These are phyloP conservation scores for Daldinia bambusicola DNA, from an alignment of 495 filamentous ascomycete species.

Conservation along the genomic window DNA sequence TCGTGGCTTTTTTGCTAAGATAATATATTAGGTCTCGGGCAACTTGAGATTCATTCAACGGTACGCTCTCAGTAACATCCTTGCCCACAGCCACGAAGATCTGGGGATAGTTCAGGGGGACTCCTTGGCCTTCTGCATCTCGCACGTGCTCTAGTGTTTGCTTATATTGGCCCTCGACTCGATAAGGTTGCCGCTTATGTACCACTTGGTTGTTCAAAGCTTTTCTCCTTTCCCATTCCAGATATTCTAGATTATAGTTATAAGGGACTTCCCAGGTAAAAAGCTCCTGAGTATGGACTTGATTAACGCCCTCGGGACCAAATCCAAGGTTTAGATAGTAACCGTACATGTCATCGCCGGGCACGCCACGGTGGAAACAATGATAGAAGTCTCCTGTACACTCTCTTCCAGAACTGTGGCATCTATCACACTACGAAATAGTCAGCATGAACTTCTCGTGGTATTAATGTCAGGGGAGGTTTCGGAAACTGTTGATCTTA, in stretches of 20 bases:
- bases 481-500: not conserved
- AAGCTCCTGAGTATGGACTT: not conserved
- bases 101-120: not conserved
- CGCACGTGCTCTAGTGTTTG: not conserved
- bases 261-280: not conserved
- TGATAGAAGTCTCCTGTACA: not conserved
- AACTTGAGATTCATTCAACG: not conserved
- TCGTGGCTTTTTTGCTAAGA: not conserved
- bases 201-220: not conserved
- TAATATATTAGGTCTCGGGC: conserved; percentile 3
- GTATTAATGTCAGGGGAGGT: not conserved
- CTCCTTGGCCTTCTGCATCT: not conserved
- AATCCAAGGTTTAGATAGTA: conserved; percentile 19
- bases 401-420: not conserved
- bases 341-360: conserved; percentile 14
- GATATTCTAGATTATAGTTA: conserved; percentile 18
- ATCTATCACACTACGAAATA: conserved; percentile 15
- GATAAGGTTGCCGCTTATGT: not conserved
- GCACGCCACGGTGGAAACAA: not conserved
- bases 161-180: not conserved
- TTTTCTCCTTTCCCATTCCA: not conserved
- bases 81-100: not conserved
- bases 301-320: conserved; percentile 9
- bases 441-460: not conserved
- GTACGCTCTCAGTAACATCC: not conserved